Evolutionary conservation across 2,329 filamentous ascomycete species (phyloP).

Genomic region (Ophiosphaerella korrae): DNA sequence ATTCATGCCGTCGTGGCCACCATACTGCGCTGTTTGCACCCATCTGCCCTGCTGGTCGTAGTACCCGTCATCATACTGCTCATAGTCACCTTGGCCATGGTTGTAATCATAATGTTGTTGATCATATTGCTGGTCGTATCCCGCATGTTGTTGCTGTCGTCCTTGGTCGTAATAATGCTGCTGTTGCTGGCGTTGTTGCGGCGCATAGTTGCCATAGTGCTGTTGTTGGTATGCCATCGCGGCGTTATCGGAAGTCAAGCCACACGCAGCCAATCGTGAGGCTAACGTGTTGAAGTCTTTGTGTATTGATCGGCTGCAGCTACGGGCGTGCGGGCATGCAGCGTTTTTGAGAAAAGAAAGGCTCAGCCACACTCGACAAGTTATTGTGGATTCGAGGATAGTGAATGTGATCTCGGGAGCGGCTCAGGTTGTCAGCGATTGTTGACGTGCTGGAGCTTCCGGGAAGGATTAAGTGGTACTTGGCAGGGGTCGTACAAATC

Average conservation of each 20-base stretch:
- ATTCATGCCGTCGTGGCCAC: conserved; percentile 31
- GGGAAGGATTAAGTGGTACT: conserved; percentile 22
- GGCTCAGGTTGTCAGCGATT: conserved; percentile 6
- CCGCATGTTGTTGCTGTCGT: conserved; percentile 33
- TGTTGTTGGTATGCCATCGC: conserved; percentile 51
- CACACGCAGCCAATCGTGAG: conserved; percentile 21
- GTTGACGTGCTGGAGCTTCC: conserved; percentile 10
- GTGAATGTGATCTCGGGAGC: neutral
- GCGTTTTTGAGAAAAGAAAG: conserved; percentile 10
- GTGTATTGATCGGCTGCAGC: conserved; percentile 27
- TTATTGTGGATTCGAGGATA: neutral
- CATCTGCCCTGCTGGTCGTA: conserved; percentile 40
- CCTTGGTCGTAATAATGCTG: conserved; percentile 4
- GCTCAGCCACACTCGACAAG: conserved; percentile 1
- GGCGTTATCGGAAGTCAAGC: conserved; percentile 21
- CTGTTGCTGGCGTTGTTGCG: conserved; percentile 41
- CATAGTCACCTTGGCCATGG: conserved; percentile 41
- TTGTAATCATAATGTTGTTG: conserved; percentile 41
- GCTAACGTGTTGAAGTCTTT: conserved; percentile 20
- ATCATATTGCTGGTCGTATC: conserved; percentile 35
- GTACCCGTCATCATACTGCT: conserved; percentile 43
- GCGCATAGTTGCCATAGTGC: conserved; percentile 42
- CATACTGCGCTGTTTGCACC: conserved; percentile 32
- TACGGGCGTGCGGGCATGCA: conserved; percentile 10
- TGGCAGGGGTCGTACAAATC: conserved; percentile 29